Conservation (phyloP, 495 filamentous ascomycete species). For the Lophium mytilinum region DNA sequence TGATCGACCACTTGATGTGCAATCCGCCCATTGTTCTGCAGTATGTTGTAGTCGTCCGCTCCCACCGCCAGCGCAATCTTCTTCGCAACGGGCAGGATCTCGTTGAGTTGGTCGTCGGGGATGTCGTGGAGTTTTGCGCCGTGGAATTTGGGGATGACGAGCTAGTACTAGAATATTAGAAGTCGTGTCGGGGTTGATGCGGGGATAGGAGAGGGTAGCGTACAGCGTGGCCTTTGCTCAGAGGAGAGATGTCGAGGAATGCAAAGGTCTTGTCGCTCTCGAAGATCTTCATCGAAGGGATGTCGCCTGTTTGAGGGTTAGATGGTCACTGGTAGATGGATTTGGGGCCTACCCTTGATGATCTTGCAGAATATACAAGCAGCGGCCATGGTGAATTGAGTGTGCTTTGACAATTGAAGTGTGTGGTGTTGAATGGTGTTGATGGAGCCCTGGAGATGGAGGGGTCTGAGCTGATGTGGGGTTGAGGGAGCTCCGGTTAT, state of each 20-base stretch:
- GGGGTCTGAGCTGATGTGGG: no score
- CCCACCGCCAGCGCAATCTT: conserved; percentile 71
- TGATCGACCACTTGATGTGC: conserved; percentile 96
- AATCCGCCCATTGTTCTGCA: conserved; percentile 91
- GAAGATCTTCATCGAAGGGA: conserved; percentile 90
- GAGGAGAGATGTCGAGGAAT: conserved; percentile 91
- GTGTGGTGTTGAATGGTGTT: background rate
- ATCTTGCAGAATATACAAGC: conserved; percentile 98
- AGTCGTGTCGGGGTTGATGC: background rate
- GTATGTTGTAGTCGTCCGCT: conserved; percentile 76
- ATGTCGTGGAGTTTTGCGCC: conserved; percentile 89
- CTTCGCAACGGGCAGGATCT: conserved; percentile 84
- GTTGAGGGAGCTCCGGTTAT: background rate
- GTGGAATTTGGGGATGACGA: conserved; percentile 95
- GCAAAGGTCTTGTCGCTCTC: conserved; percentile 89
- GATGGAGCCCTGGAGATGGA: no score
- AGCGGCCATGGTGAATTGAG: conserved; percentile 32
- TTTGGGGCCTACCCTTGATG: conserved; percentile 62
- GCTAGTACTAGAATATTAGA: conserved; percentile 40
- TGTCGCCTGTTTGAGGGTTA: conserved; percentile 56
- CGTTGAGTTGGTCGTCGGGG: conserved; percentile 76
- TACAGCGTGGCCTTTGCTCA: conserved; percentile 64
- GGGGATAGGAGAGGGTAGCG: background rate
- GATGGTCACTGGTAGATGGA: background rate
- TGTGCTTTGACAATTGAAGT: background rate